Evolutionary conservation across 306 rosid species (phyloP), one percentile per base, ranked within the genome.

Genomic region (Delonix regia): DNA sequence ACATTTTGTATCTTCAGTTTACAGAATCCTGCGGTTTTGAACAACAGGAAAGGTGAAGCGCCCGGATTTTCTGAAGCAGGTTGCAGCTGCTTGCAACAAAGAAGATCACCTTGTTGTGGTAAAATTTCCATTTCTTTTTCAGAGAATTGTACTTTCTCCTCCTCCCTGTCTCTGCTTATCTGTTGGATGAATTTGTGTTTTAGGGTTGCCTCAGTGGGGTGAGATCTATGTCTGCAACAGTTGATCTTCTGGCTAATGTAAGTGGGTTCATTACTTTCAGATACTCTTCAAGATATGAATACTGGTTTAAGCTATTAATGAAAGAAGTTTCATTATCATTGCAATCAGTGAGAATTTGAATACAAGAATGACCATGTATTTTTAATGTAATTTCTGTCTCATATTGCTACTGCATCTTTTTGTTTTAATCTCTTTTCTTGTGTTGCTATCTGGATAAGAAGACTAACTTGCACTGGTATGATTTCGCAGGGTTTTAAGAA

Each of bases 191-290:
- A 41, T 73, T 30, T 75, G 21, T 7, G n/a, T 72, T 74, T 18
- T 19, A 95, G 98, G 98, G 97, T 81, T 95, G 99, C 39, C 88
- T 83, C 81, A 88, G 96, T 86, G 99, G 99, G 34, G 89, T 89
- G 24, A 85, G 97, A 80, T 95, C 98, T 71, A 38, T 91, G 21
- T 80, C 56, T 76, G 99, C 99, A 72, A 71, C 90, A 48, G 65
- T 79, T 73, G 97, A 91, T 52, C 86, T 95, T 80, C 52, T 69
- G 2, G 84, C 85, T 9, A 76, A 82, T 51, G 99, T 95, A 79
- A 86, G 97, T 81, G 6, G 38, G 28, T 65, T 68, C 4, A 2
- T 25, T 1, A 48, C 48, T 25, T 77, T 42, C 33, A 4, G 33
- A 25, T 67, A 7, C 42, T 76, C 38, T 73, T 63, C 11, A 63